Percentiles rank a stretch among this genome's conserved stretches.
phyloP scores from a whole-genome alignment of 2,329 filamentous ascomycete species.

The Penicillium sp. region DNA sequence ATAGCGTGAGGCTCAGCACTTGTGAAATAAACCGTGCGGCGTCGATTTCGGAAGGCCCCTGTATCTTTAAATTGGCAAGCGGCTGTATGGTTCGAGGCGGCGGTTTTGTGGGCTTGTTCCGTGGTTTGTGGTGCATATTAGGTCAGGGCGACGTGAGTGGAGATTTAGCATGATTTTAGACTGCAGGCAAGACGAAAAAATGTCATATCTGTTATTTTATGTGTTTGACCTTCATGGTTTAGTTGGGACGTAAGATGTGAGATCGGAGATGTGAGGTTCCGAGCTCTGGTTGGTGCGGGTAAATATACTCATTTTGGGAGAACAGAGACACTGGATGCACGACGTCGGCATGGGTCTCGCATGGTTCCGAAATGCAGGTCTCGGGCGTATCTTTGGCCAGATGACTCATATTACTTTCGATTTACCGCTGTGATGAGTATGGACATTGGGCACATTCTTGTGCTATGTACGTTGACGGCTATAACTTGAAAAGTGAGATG shows the following conservation, averaged over 20 bases:
- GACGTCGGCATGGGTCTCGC: background rate
- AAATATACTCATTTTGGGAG: background rate
- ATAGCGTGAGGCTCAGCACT: conserved; percentile 6
- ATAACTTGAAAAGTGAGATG: background rate
- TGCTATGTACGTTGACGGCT: background rate
- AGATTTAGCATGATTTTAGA: conserved; percentile 10
- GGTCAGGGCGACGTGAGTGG: background rate
- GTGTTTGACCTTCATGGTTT: background rate
- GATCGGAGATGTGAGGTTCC: too few species aligned
- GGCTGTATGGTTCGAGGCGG: background rate
- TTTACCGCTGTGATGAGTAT: background rate
- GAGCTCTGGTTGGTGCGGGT: background rate
- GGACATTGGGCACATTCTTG: background rate
- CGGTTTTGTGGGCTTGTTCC: background rate
- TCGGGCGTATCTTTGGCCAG: too few species aligned
- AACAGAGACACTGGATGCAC: background rate
- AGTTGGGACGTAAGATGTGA: too few species aligned
- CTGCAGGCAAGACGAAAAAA: conserved; percentile 15
- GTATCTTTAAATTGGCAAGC: conserved; percentile 2
- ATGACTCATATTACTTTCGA: background rate
- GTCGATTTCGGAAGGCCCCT: conserved; percentile 6
- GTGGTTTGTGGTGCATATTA: background rate
- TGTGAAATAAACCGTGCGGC: conserved; percentile 6
- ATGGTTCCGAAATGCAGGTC: background rate
- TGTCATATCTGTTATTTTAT: conserved; percentile 14